phyloP scores from a whole-genome alignment of 345 rosid species.

The Eucalyptus leucophloia region DNA sequence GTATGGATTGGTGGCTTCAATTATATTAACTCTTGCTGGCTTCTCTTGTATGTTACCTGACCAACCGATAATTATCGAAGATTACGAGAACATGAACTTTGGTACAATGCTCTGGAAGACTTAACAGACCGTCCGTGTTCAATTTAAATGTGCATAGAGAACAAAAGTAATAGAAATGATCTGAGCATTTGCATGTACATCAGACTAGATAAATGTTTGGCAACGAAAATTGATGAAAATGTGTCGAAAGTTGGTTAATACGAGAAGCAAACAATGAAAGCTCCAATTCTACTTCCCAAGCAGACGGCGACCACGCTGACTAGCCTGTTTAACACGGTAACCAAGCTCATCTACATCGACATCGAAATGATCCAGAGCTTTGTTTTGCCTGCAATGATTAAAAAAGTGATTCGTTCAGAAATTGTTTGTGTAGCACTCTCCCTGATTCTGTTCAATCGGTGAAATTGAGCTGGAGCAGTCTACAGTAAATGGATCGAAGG shows the following conservation, averaged over 20 bases:
- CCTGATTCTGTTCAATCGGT: background rate
- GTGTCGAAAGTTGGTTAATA: background rate
- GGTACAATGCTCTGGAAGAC: background rate
- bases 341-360: conserved; percentile 68
- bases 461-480: background rate
- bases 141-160: background rate
- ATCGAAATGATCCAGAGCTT: conserved; percentile 42
- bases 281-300: conserved; percentile 50
- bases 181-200: background rate
- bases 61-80: background rate
- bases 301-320: conserved; percentile 53
- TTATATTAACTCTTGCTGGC: background rate
- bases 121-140: background rate
- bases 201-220: background rate
- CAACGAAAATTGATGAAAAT: background rate
- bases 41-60: background rate
- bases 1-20: background rate
- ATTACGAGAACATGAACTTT: background rate
- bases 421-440: background rate
- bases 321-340: conserved; percentile 59
- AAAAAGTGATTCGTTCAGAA: background rate
- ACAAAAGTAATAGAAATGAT: background rate
- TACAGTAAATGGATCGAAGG: background rate
- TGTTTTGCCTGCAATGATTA: conserved; percentile 52
- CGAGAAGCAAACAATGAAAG: background rate